A percentile compares a stretch with the other conserved stretches of the same genome.
Conservation (phyloP, 2,329 filamentous ascomycete species). For the Chaetomium globosum region DNA sequence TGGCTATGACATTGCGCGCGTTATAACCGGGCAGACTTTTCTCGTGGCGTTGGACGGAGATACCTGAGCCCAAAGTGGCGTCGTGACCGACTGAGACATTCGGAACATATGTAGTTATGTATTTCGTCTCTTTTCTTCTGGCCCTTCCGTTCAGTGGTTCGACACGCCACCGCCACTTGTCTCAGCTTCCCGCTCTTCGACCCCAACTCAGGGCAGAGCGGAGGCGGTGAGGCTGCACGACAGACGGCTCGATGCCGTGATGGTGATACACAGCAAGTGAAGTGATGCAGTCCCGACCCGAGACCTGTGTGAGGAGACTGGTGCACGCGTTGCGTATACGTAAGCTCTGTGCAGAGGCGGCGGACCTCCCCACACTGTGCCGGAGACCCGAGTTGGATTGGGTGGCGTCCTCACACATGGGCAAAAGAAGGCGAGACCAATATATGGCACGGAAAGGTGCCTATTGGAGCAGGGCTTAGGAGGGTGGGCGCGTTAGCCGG, state of each 20-base stretch:
- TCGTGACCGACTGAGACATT: neutral
- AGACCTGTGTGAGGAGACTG: neutral
- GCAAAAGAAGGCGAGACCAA: neutral
- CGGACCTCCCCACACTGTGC: constrained; percentile 20
- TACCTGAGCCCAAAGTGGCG: neutral
- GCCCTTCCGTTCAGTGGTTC: neutral
- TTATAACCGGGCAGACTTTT: neutral
- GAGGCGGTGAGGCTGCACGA: constrained; percentile 4
- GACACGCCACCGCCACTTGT: neutral
- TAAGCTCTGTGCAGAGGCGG: neutral
- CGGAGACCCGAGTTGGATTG: neutral
- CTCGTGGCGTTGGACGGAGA: neutral
- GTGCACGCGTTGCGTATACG: neutral
- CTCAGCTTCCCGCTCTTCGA: neutral
- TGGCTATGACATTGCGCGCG: neutral
- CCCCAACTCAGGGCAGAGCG: neutral
- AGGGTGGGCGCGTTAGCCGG: neutral
- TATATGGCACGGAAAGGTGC: neutral
- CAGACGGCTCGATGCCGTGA: constrained; percentile 1
- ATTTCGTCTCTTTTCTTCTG: neutral
- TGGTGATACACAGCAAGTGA: neutral
- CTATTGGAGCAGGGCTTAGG: too few relatives aligned
- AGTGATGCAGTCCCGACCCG: neutral
- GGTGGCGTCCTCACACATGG: neutral
- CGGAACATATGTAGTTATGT: neutral